These are phyloP conservation scores for Zoysia matrella DNA, from an alignment of 202 grass and related monocot genomes.

Conservation along the genomic window DNA sequence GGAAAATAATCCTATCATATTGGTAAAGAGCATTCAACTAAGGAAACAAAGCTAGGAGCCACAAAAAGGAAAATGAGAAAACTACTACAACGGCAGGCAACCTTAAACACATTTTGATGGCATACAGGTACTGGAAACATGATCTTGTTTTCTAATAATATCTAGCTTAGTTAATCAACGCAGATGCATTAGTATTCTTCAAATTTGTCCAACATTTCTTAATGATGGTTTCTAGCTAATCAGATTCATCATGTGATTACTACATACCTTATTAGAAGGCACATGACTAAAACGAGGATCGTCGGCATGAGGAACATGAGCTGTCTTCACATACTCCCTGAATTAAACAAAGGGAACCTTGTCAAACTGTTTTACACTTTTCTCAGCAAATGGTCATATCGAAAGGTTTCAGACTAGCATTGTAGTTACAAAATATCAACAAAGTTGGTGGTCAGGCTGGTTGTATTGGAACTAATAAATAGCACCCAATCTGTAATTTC, in stretches of 20 bases:
- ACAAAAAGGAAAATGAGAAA: not conserved
- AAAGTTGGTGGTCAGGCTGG: not conserved
- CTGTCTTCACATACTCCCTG: conserved; percentile 58
- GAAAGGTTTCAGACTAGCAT: conserved; percentile 6
- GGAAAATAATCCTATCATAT: conserved; percentile 84
- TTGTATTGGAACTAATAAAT: not conserved
- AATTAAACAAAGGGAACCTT: conserved; percentile 34
- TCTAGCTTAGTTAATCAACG: conserved; percentile 8
- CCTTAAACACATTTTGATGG: not conserved
- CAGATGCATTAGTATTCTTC: not conserved
- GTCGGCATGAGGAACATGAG: conserved; percentile 38
- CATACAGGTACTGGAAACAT: not conserved
- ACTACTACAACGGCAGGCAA: not conserved
- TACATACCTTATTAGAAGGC: conserved; percentile 75
- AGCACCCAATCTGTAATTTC: not conserved
- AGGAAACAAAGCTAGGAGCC: not conserved
- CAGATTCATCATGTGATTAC: conserved; percentile 1
- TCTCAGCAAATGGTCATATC: not conserved
- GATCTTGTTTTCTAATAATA: not conserved
- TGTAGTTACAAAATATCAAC: conserved; percentile 14
- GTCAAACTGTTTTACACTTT: not conserved
- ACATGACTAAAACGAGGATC: conserved; percentile 69
- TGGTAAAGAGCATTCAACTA: conserved; percentile 12
- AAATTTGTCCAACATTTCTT: not conserved
- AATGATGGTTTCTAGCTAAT: not conserved